Evolutionary conservation across 192 early-diverging fungal genomes (phyloP), one percentile per base, ranked within the genome.

Genomic region (Coemansia sp.): DNA sequence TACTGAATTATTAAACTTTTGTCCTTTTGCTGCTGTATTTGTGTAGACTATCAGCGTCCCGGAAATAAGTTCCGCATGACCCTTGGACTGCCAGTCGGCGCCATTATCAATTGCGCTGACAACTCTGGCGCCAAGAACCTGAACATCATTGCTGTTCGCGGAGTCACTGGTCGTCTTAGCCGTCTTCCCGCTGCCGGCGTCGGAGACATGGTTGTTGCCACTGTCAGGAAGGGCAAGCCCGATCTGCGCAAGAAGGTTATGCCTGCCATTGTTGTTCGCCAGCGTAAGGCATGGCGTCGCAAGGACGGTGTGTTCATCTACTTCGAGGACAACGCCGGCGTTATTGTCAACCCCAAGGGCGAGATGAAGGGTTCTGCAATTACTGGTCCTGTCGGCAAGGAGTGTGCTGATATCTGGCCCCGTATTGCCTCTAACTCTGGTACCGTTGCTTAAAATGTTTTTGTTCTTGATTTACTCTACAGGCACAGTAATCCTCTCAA

Each of bases 51-150:
- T 57, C n/a, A 58, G n/a, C 39, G 56, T 31, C 57, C 92, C 64
- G 94, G 94, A 75, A 93, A 89, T 85, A 99, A 99, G 85, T 96
- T 94, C 88, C 91, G 95, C 80, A 98, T 99, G 96, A 95, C 96
- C 82, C 91, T 98, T 74, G 98, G 93, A 94, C 90, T 99, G 63
- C 91, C 90, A 54, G 88, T 91, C 64, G 90, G 87, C 85, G 98
- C 98, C 58, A 94, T 98, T 70, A 97, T 98, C 90, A 99, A 99
- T 89, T 98, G 96, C 83, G 98, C 98, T 64, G 98, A 99, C 85
- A 99, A 99, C 94, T 98, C 95, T 84, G 98, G 98, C 57, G 98
- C 98, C 82, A 99, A 99, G 92, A 99, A 99, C 92, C 88, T 99
- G 70, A 97, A 98, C 91, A 89, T 99, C 75, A 97, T 99, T 76